phyloP scores from a whole-genome alignment of 2,329 filamentous ascomycete species.

The Torrubiellomyces zombiae region DNA sequence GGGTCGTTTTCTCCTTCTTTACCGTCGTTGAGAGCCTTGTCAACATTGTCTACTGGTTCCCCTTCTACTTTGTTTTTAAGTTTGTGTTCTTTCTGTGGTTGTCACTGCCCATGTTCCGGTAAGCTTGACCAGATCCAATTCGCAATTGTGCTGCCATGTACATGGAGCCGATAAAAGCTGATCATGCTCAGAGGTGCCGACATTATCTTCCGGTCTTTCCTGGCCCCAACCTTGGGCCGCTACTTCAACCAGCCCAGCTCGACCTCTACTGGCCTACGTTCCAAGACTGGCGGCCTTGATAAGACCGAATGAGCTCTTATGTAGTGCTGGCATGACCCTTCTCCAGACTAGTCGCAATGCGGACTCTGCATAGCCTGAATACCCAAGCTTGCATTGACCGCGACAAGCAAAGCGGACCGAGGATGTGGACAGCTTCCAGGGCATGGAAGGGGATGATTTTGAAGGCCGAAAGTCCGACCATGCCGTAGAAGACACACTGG shows the following conservation, averaged over 20 bases:
- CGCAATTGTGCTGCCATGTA: background rate
- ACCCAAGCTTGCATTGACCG: no score
- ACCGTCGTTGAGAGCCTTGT: slow-evolving; percentile 70
- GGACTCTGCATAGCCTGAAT: no score
- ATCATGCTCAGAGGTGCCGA: slow-evolving; percentile 59
- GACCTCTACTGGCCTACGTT: slow-evolving; percentile 73
- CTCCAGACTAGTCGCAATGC: no score
- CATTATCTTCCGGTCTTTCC: slow-evolving; percentile 89
- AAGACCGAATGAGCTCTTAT: slow-evolving; percentile 57
- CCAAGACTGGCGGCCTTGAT: slow-evolving; percentile 66
- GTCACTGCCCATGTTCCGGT: slow-evolving; percentile 86
- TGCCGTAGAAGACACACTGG: no score
- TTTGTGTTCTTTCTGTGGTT: slow-evolving; percentile 96
- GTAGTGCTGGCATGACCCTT: no score
- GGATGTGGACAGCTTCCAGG: no score
- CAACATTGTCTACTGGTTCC: slow-evolving; percentile 83
- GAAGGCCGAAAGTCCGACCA: no score
- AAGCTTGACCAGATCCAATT: slow-evolving; percentile 22
- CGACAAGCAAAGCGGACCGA: no score
- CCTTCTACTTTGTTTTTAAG: slow-evolving; percentile 99
- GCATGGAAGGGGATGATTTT: no score
- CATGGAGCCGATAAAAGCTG: background rate
- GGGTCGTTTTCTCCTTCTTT: slow-evolving; percentile 72
- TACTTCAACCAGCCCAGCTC: slow-evolving; percentile 63
- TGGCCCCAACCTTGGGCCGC: slow-evolving; percentile 79